These are phyloP conservation scores for Podila clonocystis DNA, from an alignment of 192 early-diverging fungal species.

Conservation along the genomic window DNA sequence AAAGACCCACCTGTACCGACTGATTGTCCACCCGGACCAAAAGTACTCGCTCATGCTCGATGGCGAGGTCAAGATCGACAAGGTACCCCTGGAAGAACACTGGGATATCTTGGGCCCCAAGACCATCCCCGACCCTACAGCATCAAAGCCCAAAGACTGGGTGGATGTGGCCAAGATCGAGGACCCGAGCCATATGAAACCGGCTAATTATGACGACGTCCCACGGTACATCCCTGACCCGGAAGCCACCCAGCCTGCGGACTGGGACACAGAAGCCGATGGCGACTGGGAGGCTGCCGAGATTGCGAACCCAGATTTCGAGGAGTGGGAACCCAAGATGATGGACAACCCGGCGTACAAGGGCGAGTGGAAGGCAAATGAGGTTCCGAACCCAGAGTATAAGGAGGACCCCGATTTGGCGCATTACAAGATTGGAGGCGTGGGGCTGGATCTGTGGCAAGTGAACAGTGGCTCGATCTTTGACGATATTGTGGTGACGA, in stretches of 20 bases:
- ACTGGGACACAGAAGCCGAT: constrained; percentile 95
- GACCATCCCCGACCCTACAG: constrained; percentile 84
- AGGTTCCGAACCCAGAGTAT: constrained; percentile 94
- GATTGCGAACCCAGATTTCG: constrained; percentile 88
- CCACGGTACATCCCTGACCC: constrained; percentile 82
- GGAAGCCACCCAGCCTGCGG: constrained; percentile 80
- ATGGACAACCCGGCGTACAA: constrained; percentile 95
- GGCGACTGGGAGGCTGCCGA: constrained; percentile 95
- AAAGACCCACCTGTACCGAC: constrained; percentile 89
- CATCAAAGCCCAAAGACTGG: constrained; percentile 92
- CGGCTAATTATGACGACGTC: constrained; percentile 86
- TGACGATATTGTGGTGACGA: constrained; percentile 94
- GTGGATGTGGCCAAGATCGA: constrained; percentile 82
- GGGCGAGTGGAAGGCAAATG: constrained; percentile 88
- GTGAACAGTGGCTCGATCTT: constrained; percentile 93
- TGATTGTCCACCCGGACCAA: constrained; percentile 81
- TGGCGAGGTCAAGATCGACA: constrained; percentile 21
- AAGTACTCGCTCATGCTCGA: constrained; percentile 42
- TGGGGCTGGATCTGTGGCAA: constrained; percentile 97
- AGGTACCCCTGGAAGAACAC: constrained; percentile 25
- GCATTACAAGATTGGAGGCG: constrained; percentile 86
- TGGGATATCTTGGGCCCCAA: constrained; percentile 73
- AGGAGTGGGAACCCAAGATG: constrained; percentile 81
- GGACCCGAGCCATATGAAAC: constrained; percentile 82
- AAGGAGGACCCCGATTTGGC: constrained; percentile 85